A percentile compares a stretch with the other conserved stretches of the same genome.
phyloP scores from a whole-genome alignment of 176 grass and related monocot genomes.

The Hyparrhenia diplandra region DNA sequence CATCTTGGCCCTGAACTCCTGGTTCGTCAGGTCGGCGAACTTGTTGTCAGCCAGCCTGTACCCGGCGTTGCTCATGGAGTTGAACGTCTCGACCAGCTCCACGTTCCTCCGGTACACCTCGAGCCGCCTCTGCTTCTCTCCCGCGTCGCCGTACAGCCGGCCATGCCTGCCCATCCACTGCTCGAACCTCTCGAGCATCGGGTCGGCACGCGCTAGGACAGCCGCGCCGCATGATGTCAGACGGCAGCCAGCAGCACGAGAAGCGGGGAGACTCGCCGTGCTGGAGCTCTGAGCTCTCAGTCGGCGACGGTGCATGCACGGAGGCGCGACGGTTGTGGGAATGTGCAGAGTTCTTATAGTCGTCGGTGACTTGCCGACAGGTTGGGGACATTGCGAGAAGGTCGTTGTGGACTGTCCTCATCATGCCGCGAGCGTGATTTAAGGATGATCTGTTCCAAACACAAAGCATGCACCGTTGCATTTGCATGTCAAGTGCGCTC shows the following conservation, averaged over 20 bases:
- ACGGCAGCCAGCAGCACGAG: neutral
- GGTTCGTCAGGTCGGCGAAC: slow-evolving; percentile 62
- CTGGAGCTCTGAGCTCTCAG: neutral
- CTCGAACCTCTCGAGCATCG: slow-evolving; percentile 38
- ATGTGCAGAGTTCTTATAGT: neutral
- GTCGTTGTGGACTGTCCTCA: slow-evolving; percentile 25
- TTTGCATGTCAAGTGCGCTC: slow-evolving; percentile 28
- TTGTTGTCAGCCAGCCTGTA: slow-evolving; percentile 37
- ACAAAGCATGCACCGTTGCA: slow-evolving; percentile 16
- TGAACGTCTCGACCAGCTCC: slow-evolving; percentile 39
- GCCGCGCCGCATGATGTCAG: neutral
- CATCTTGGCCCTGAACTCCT: slow-evolving; percentile 51
- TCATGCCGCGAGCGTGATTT: slow-evolving; percentile 28
- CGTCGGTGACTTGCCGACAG: neutral
- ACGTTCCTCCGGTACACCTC: slow-evolving; percentile 56
- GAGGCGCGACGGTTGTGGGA: neutral
- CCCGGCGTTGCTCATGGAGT: slow-evolving; percentile 21
- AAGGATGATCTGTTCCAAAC: slow-evolving; percentile 22
- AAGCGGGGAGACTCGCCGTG: neutral
- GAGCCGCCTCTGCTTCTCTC: slow-evolving; percentile 48
- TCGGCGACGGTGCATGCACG: neutral
- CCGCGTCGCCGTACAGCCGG: slow-evolving; percentile 26
- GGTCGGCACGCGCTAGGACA: neutral
- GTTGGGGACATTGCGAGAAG: neutral
- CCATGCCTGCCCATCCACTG: slow-evolving; percentile 54